Evolutionary conservation across 371 early-diverging fungal species (phyloP), one percentile per base, ranked within the genome.

Genomic region (Mortierella sp.): DNA sequence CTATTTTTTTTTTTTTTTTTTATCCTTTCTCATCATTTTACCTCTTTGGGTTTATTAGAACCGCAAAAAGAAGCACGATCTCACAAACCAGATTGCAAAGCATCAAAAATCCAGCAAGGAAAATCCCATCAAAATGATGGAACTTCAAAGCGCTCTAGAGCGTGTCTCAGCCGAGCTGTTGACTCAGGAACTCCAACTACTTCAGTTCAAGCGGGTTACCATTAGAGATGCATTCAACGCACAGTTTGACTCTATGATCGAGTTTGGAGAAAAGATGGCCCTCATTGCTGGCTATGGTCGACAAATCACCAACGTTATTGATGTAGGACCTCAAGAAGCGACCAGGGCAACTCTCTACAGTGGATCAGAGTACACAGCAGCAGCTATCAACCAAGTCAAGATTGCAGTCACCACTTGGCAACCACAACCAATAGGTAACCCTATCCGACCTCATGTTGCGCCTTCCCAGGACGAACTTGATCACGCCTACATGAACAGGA

Each of bases 81-180:
- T 81, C 30, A 76, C 70, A 1, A 63, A 16, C 11, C 83, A 81
- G 47, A 70, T 81, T 24, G 59, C 64, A 16, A 81, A 76, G 30
- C 61, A 52, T 24, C 83, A 81, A 51, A 81, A 81, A 39, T 68
- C 83, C 10, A 76, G 62, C 83, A 81, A 81, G 30, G 83, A 81
- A 30, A 81, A 81, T 30, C 83, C 83, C 8, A 81, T 81, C 68
- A 81, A 81, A 57, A 43, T 81, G 73, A 81, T 81, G 83, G 77
- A 81, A n/a, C 61, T 81, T 22, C 83, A 81, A 32, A 76, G 20
- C 5, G 37, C 59, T 3, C 68, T 81, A 1, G 83, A 81, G n/a
- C 49, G 77, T 9, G 83, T 81, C 10, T 40, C 77, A 16, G 76
- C 77, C 2, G 83, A 81, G 24, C 60, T 81, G 18, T 11, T 76